Base-by-base conservation (phyloP, 1,284 basidiomycete species). In the Hypsizygus ulmarius region DNA sequence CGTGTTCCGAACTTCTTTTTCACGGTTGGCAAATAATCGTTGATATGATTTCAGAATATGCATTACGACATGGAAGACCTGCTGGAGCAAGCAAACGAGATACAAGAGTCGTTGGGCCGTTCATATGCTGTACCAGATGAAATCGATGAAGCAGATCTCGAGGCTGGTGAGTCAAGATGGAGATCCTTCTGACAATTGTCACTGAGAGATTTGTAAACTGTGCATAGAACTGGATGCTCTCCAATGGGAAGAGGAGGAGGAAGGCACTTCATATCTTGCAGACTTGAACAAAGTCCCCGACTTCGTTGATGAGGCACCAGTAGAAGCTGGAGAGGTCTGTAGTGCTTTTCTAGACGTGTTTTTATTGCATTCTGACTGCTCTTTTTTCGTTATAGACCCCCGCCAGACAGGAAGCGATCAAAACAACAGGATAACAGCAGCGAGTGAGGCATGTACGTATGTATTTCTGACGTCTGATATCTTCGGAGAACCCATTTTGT, bases 1-100 rank as follows among this genome's bases (percentile, higher is more conserved):
- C 44, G 74, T 64, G 30, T 19, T 21, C n/a, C n/a, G n/a, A n/a
- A n/a, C n/a, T n/a, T 38, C 19, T 35, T 27, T 37, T 16, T 37
- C 6, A 15, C 12, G 14, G 32, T 3, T 29, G 10, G 9, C 43
- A 18, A 15, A n/a, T 9, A 14, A 30, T 28, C 32, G 14, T 39
- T 36, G 2, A 42, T 7, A 7, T n/a, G 5, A 18, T 14, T 39
- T 2, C 45, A 97, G 93, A 87, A 75, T 60, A 91, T 96, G 61
- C 93, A 97, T 64, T 93, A 88, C 66, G 96, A 99, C 52, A 98
- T 99, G 95, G 94, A 98, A 64, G 97, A 99, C 54, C 67, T 99
- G 50, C 75, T 99, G 52, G 97, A 99, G 61, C 92, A 96, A 66
- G 93, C 95, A 2, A 98, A 97, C 64, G 96, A 99, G 66, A 93